A percentile compares a stretch with the other conserved stretches of the same genome.
Conservation (phyloP, 2,329 filamentous ascomycete species). For the Berkeleyomyces basicola region DNA sequence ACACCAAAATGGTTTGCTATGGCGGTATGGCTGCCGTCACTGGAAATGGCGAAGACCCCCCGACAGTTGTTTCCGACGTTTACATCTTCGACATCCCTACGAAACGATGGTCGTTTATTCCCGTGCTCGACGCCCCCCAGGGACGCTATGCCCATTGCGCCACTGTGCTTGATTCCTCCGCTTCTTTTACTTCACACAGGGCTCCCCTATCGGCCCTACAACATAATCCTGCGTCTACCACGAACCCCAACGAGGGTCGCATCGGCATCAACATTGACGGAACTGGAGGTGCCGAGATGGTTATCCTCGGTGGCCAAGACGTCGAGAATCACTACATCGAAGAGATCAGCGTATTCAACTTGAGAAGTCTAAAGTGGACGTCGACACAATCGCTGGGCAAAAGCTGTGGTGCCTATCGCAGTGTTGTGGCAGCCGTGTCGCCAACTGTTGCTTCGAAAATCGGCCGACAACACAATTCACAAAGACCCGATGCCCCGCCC, state of each 20-base stretch:
- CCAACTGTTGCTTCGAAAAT: constrained; percentile 48
- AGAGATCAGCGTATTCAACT: constrained; percentile 94
- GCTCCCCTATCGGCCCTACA: constrained; percentile 76
- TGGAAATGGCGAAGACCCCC: constrained; percentile 43
- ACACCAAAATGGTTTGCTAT: constrained; percentile 94
- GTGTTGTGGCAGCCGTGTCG: constrained; percentile 74
- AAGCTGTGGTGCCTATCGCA: constrained; percentile 91
- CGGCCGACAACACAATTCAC: constrained; percentile 36
- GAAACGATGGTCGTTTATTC: constrained; percentile 70
- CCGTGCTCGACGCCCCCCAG: constrained; percentile 67
- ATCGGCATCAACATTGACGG: constrained; percentile 84
- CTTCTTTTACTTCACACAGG: constrained; percentile 67
- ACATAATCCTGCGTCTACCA: constrained; percentile 64
- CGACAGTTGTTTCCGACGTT: constrained; percentile 95
- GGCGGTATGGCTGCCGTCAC: constrained; percentile 71
- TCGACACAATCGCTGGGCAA: constrained; percentile 73
- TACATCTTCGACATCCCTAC: constrained; percentile 83
- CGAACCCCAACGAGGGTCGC: constrained; percentile 67
- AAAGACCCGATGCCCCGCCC: constrained; percentile 17
- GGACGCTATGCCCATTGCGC: constrained; percentile 95
- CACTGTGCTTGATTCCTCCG: constrained; percentile 75
- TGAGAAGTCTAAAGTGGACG: constrained; percentile 90
- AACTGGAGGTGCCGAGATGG: constrained; percentile 85
- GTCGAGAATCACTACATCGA: constrained; percentile 98
- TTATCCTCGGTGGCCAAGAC: constrained; percentile 91